Evolutionary conservation across 2,329 filamentous ascomycete genomes (phyloP), one percentile per base, ranked within the genome.

Genomic region (Pseudogymnoascus sp.): DNA sequence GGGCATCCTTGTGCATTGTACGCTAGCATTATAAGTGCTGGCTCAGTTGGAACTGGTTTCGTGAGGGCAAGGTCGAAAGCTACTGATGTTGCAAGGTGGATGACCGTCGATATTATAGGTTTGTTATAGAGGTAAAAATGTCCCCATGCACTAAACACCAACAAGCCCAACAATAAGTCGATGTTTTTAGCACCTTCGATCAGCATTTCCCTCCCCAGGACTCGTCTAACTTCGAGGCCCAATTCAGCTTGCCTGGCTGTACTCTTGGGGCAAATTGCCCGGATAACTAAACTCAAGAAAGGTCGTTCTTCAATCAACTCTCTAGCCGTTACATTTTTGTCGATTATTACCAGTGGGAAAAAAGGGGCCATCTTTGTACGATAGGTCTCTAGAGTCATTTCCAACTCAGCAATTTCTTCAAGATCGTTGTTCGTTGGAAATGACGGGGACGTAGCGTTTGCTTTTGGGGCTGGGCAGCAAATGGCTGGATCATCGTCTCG

Each of bases 21-120:
- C 4, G 48, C n/a, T 34, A 57, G 48, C 48, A 57, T 57, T 10
- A 57, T 57, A 25, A 57, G 28, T 10, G 21, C 54, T 10, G 54
- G 64, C 61, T 68, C 64, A 13, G 63, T 67, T 11, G 66, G 63
- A 41, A 64, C 57, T 6, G 67, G 37, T 45, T 64, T 68, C 36
- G 63, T 68, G n/a, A 67, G 51, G 8, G 63, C 64, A 19, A 67
- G 67, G 5, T 68, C 67, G 14, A 34, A 66, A 7, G 63, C 65
- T n/a, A 68, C 6, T 5, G 65, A 64, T 23, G 64, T 62, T 19
- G 66, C 66, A 43, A 68, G 66, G 16, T 67, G 65, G 48, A 57
- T 7, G 28, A 57, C n/a, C 28, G 48, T 34, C 6, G 48, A 57
- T 57, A 57, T 57, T 57, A 57, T 57, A 19, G 48, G 48, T 57